Evolutionary conservation across 192 early-diverging fungal genomes (phyloP), one percentile per base, ranked within the genome.

Genomic region (Lunasporangiospora selenospora): DNA sequence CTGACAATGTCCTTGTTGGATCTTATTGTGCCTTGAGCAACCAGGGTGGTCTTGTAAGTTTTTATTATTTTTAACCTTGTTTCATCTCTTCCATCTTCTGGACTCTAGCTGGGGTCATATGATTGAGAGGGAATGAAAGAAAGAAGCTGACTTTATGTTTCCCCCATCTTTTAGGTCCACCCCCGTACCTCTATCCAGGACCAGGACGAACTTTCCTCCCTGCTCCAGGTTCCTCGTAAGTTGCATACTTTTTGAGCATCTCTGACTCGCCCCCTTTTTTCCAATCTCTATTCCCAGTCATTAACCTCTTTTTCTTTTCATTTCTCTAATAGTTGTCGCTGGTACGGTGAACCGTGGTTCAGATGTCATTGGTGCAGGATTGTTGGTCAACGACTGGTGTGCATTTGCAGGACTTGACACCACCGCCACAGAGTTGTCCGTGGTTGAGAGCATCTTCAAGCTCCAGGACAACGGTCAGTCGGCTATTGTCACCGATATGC

Each of bases 321-420:
- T 36, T 49, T 45, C 6, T 16, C 39, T 45, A 11, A 33, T 43
- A 65, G 49, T 62, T 40, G 65, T 88, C 75, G 96, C 97, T 26
- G 97, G 97, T 58, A 99, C 97, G 0, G 91, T 99, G 41, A 99
- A 99, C 84, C 90, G 98, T 55, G 98, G 98, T 81, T 96, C 94
- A 6, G 95, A 98, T 77, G 86, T 96, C 41, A 95, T 99, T 80
- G 97, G 97, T 36, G 95, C 89, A 33, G 97, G 97, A 30, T 83
- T 95, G 60, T 94, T 99, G 24, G 97, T 99, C 50, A 99, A 99
- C 77, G 97, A 99, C 67, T 99, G 95, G 95, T 85, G 84, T 55
- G 97, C 97, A 8, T 98, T 98, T 84, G 92, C 95, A 24, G 97
- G 97, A 45, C 71, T 97, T 69, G 98, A 98, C 76, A 98, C 95